Percentiles rank a stretch among this genome's conserved stretches.
These are phyloP conservation scores for Linanthus parryae DNA, from an alignment of 148 eudicot species.

Conservation along the genomic window DNA sequence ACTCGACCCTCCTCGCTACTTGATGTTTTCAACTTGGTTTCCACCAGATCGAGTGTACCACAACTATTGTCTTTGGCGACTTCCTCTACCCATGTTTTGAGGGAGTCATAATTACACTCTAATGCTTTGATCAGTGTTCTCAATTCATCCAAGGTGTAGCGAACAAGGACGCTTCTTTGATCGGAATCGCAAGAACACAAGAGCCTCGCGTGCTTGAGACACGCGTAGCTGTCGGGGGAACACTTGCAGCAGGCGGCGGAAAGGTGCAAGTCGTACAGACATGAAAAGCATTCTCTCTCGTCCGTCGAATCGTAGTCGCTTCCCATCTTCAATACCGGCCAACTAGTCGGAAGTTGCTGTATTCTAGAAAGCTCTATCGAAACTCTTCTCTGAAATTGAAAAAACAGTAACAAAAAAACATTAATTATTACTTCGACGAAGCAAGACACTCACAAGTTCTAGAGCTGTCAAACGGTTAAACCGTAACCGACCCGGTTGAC, in stretches of 20 bases:
- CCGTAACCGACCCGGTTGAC: no score
- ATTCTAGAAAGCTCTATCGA: slow-evolving; percentile 33
- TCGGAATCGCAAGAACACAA: slow-evolving; percentile 35
- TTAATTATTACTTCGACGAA: not conserved
- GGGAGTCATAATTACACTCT: slow-evolving; percentile 29
- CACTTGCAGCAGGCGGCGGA: slow-evolving; percentile 50
- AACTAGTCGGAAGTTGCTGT: slow-evolving; percentile 17
- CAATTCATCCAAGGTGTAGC: slow-evolving; percentile 40
- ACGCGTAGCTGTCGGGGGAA: slow-evolving; percentile 40
- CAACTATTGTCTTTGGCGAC: not conserved
- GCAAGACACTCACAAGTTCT: no score
- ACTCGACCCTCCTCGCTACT: not conserved
- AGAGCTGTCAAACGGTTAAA: no score
- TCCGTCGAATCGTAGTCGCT: slow-evolving; percentile 33
- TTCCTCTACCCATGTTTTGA: slow-evolving; percentile 29
- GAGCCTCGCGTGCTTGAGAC: slow-evolving; percentile 42
- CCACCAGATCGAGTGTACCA: no score
- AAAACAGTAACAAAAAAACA: not conserved
- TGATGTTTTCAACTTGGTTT: slow-evolving; percentile 3
- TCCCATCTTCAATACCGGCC: slow-evolving; percentile 29
- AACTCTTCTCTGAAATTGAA: slow-evolving; percentile 38
- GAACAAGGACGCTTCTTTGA: slow-evolving; percentile 25
- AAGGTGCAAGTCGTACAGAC: slow-evolving; percentile 55
- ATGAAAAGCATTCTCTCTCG: slow-evolving; percentile 55
- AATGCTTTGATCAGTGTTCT: slow-evolving; percentile 38